Evolutionary conservation across 2,329 filamentous ascomycete species (phyloP), one percentile per base, ranked within the genome.

Genomic region (Fusarium sacchari): DNA sequence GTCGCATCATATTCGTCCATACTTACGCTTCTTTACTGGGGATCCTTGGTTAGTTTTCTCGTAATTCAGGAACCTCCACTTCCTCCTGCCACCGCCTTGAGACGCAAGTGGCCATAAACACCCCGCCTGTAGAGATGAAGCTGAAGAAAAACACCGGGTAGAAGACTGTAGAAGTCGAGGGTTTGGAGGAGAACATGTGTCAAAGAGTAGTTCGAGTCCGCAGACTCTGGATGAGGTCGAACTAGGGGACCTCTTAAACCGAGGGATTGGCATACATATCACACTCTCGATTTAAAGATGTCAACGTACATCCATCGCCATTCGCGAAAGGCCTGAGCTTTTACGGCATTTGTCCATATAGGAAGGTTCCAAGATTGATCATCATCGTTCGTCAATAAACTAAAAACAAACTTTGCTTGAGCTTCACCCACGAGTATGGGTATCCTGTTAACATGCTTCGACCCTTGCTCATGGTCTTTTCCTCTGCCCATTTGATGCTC

Each of bases 1-100:
- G 69, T 74, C 68, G 68, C 71, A 70, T 71, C 67, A 71, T 67
- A 46, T 68, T 65, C 56, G 55, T 55, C 67, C 34, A 17, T 24
- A 47, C 50, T 50, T 43, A 42, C 53, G 39, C 60, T 63, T 60
- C 49, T 42, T 55, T 40, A 56, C 62, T 72, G 42, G 49, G 64
- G 49, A 64, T 49, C 61, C 71, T 59, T 73, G 71, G 39, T 57
- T 62, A 71, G 71, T 44, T 62, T 60, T 28, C 37, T 46, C 36
- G 32, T 28, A 40, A 43, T 46, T 34, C 26, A 57, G 28, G n/a
- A 66, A 68, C 71, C 61, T 68, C 67, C 73, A 71, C 75, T 64
- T 63, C 61, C 58, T 64, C 60, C 59, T 65, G 44, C 61, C 69
- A 63, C 59, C 37, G 57, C 53, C 50, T 69, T 49, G 37, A 60